Evolutionary conservation across 306 rosid genomes (phyloP).

Genomic region (Notholithocarpus densiflorus): DNA sequence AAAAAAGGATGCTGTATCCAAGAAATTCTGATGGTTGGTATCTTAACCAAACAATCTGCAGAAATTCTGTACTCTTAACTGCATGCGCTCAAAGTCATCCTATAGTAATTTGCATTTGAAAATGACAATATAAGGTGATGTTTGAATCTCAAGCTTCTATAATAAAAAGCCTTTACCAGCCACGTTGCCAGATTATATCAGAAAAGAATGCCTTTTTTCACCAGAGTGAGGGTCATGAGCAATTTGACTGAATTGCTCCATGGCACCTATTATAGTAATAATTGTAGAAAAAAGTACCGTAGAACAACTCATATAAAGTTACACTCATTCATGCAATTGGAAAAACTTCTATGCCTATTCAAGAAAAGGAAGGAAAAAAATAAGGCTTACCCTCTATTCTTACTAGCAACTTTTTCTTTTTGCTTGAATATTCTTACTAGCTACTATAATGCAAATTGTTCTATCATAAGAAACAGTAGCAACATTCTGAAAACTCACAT

Average conservation of each 20-base stretch:
- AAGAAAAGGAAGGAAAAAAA: neutral
- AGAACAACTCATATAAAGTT: neutral
- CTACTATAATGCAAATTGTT: neutral
- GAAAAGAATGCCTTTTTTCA: neutral
- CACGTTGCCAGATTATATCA: neutral
- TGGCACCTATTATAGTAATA: neutral
- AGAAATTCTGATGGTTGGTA: neutral
- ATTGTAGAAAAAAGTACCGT: neutral
- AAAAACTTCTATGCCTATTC: neutral
- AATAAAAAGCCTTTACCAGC: neutral
- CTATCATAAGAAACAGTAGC: neutral
- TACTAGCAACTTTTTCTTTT: neutral
- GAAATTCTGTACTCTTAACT: neutral
- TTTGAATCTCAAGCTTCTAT: neutral
- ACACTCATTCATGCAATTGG: neutral
- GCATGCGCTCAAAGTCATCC: neutral
- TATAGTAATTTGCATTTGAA: neutral
- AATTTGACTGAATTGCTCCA: neutral
- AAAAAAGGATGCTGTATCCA: neutral
- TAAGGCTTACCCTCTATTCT: neutral
- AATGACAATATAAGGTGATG: neutral
- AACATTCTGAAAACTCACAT: constrained; percentile 50
- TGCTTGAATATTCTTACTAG: neutral
- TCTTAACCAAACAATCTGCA: neutral
- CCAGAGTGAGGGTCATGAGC: neutral